Percentiles rank a stretch among this genome's conserved stretches.
These are phyloP conservation scores for Mycena albidolilacea DNA, from an alignment of 768 basidiomycete species.

Conservation along the genomic window DNA sequence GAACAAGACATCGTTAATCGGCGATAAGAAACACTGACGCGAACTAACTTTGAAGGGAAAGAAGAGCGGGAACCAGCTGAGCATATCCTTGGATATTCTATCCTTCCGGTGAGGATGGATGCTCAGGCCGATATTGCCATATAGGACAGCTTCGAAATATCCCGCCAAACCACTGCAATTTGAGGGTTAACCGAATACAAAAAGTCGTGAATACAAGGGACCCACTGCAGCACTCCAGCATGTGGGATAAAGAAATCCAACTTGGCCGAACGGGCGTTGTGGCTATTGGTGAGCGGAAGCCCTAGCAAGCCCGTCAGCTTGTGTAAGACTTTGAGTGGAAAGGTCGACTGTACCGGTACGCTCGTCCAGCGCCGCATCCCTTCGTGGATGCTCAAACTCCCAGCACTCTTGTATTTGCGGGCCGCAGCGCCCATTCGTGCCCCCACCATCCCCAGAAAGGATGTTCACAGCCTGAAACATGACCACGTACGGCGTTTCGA, in stretches of 20 bases:
- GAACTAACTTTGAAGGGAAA: constrained; percentile 89
- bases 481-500: constrained; percentile 98
- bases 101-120: constrained; percentile 94
- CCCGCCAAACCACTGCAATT: constrained; percentile 84
- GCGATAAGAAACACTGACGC: constrained; percentile 20
- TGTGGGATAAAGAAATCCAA: constrained; percentile 94
- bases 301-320: constrained; percentile 61
- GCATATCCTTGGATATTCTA: constrained; percentile 93
- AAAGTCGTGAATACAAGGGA: constrained; percentile 16
- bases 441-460: constrained; percentile 82
- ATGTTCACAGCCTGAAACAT: constrained; percentile 97
- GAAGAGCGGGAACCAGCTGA: constrained; percentile 99
- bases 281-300: constrained; percentile 93
- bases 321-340: constrained; percentile 6
- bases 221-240: constrained; percentile 89
- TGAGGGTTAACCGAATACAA: constrained; percentile 8
- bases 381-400: constrained; percentile 95
- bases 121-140: constrained; percentile 90
- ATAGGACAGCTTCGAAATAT: constrained; percentile 96
- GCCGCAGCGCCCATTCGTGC: constrained; percentile 78
- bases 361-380: constrained; percentile 81
- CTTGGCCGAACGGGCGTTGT: constrained; percentile 92
- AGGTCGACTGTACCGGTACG: constrained; percentile 64
- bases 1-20: constrained; percentile 6
- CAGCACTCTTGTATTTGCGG: constrained; percentile 94